Conservation (phyloP, 129 eudicot genomes). For the Flaveria robusta region DNA sequence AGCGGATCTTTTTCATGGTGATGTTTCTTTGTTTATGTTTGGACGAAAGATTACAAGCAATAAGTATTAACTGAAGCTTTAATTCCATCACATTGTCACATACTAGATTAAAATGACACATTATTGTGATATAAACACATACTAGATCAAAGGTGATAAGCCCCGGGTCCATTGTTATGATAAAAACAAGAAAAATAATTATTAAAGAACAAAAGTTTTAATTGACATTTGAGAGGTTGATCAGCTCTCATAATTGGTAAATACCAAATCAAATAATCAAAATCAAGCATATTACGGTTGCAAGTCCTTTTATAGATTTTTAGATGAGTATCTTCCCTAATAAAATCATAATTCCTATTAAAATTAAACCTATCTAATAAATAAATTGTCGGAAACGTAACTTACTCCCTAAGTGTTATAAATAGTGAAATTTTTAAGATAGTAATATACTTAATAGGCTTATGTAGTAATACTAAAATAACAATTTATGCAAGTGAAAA, state of each 20-base stretch:
- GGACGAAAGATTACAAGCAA: conserved; percentile 3
- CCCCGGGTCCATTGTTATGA: background rate
- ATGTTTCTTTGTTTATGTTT: conserved; percentile 18
- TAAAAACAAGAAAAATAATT: background rate
- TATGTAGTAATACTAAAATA: background rate
- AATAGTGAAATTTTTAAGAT: background rate
- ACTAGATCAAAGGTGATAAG: background rate
- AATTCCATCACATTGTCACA: background rate
- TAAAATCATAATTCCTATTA: background rate
- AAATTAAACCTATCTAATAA: background rate
- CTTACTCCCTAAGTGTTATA: too few relatives aligned
- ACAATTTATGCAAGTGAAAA: background rate
- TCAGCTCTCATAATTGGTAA: background rate
- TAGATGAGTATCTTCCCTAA: too few relatives aligned
- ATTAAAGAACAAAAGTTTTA: background rate
- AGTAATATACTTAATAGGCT: background rate
- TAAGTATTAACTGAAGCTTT: background rate
- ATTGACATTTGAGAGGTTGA: background rate
- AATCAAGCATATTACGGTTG: background rate
- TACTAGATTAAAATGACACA: background rate
- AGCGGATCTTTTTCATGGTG: conserved; percentile 22
- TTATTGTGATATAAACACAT: background rate
- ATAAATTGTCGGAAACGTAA: background rate
- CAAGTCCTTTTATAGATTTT: background rate
- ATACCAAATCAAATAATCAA: background rate